phyloP scores from a whole-genome alignment of 2,329 filamentous ascomycete species.

The Colletotrichum ledebouriae region DNA sequence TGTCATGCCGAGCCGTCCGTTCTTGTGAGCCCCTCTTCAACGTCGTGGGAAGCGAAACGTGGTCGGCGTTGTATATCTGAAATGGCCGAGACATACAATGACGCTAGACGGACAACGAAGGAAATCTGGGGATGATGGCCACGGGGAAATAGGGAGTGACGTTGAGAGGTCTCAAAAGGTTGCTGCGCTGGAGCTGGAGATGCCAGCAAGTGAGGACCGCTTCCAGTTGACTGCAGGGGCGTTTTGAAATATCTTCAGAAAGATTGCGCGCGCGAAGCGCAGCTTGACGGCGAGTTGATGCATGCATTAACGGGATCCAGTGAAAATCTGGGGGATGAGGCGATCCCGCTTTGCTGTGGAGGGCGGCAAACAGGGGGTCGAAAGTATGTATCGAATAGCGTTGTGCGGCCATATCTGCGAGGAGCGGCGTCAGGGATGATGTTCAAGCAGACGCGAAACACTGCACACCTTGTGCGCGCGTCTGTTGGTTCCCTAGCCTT shows the following conservation, averaged over 20 bases:
- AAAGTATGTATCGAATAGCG: slow-evolving; percentile 14
- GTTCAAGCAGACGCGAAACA: slow-evolving; percentile 34
- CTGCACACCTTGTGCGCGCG: slow-evolving; percentile 2
- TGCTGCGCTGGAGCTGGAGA: not conserved
- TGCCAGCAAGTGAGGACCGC: not conserved
- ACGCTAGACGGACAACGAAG: not conserved
- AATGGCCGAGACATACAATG: not conserved
- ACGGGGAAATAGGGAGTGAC: not conserved
- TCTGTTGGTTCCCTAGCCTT: slow-evolving; percentile 30
- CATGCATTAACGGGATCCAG: slow-evolving; percentile 28
- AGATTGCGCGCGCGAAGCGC: slow-evolving; percentile 8
- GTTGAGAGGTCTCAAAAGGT: not conserved
- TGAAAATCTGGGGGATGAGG: slow-evolving; percentile 41
- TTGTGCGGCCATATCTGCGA: slow-evolving; percentile 20
- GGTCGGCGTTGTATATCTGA: slow-evolving; percentile 4
- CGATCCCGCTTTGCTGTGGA: slow-evolving; percentile 33
- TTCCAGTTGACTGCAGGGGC: slow-evolving; percentile 28
- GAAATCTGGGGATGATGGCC: not conserved
- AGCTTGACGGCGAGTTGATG: slow-evolving; percentile 11
- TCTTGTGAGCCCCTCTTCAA: not conserved
- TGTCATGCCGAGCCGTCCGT: not conserved
- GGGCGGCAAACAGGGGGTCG: slow-evolving; percentile 25
- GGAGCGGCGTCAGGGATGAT: slow-evolving; percentile 14
- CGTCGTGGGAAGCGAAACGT: slow-evolving; percentile 3
- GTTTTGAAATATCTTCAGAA: slow-evolving; percentile 41